phyloP scores from a whole-genome alignment of 73 alveolate genomes.

The Blepharisma stoltei region DNA sequence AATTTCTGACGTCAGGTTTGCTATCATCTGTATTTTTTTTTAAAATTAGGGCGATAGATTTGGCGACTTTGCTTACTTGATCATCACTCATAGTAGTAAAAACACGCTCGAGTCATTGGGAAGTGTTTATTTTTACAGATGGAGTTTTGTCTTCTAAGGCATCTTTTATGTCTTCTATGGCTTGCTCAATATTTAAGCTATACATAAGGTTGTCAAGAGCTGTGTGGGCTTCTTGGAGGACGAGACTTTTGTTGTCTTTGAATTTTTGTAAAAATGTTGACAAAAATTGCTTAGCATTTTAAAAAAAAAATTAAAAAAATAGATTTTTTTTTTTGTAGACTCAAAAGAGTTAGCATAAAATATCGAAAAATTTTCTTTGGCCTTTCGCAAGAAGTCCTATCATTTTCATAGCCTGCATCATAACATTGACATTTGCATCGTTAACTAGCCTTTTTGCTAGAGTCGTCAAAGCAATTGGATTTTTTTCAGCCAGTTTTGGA shows the following conservation, averaged over 20 bases:
- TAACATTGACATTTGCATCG: slow-evolving; percentile 35
- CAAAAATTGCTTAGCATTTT: slow-evolving; percentile 25
- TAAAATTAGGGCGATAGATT: slow-evolving; percentile 31
- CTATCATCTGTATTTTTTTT: slow-evolving; percentile 42
- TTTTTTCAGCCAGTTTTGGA: slow-evolving; percentile 34
- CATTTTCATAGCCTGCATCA: slow-evolving; percentile 35
- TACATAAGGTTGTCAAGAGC: slow-evolving; percentile 35
- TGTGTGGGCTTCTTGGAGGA: slow-evolving; percentile 35
- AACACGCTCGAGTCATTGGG: slow-evolving; percentile 35
- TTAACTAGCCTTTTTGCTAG: slow-evolving; percentile 31
- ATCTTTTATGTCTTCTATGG: slow-evolving; percentile 38
- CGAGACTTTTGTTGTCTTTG: slow-evolving; percentile 34
- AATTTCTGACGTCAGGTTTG: slow-evolving; percentile 50
- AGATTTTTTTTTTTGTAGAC: too few species aligned
- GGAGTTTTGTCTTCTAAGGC: slow-evolving; percentile 56
- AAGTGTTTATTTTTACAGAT: slow-evolving; percentile 43
- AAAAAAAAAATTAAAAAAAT: too few species aligned
- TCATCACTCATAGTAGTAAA: slow-evolving; percentile 35
- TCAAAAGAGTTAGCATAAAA: too few species aligned
- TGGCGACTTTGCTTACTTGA: slow-evolving; percentile 33
- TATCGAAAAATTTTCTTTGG: slow-evolving; percentile 29
- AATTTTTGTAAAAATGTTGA: slow-evolving; percentile 21
- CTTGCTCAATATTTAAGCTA: slow-evolving; percentile 33
- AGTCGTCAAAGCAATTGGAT: slow-evolving; percentile 28
- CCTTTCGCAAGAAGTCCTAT: slow-evolving; percentile 34